These are phyloP conservation scores for Sugiyamaella marilandica DNA, from an alignment of 805 yeast genomes.

Conservation along the genomic window DNA sequence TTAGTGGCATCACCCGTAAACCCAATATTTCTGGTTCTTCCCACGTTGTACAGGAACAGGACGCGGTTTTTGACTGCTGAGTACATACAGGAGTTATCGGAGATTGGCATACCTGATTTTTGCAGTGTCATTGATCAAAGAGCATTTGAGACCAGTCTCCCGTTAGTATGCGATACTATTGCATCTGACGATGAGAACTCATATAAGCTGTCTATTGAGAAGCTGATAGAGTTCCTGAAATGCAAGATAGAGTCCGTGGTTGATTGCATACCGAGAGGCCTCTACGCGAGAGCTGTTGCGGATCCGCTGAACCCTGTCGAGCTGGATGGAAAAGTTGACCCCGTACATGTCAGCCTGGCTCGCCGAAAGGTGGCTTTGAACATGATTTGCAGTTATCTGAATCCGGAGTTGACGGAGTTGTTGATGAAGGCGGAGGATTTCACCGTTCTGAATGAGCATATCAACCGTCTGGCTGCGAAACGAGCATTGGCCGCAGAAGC, in stretches of 20 bases:
- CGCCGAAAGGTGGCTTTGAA: conserved; percentile 16
- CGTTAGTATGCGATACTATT: conserved; percentile 5
- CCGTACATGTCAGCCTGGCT: conserved; percentile 18
- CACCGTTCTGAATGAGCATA: conserved; percentile 20
- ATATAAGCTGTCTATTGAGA: conserved; percentile 13
- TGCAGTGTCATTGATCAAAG: conserved; percentile 14
- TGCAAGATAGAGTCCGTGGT: conserved; percentile 14
- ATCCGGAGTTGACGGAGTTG: conserved; percentile 4
- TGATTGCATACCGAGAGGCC: conserved; percentile 19
- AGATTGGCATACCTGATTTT: conserved; percentile 14
- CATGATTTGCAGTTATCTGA: conserved; percentile 17
- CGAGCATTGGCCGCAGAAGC: conserved; percentile 17
- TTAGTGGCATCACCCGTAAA: conserved; percentile 27
- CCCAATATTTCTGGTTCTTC: conserved; percentile 26
- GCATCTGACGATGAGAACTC: conserved; percentile 7
- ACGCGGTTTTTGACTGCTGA: conserved; percentile 24
- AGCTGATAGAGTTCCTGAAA: conserved; percentile 21
- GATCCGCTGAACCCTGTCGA: conserved; percentile 20
- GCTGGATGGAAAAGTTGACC: conserved; percentile 16
- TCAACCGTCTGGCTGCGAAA: conserved; percentile 16
- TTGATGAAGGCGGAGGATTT: conserved; percentile 21
- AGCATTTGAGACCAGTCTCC: conserved; percentile 5
- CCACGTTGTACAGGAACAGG: conserved; percentile 18
- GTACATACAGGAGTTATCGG: conserved; percentile 23
- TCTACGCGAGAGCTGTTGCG: conserved; percentile 16